Conservation (phyloP, 2,329 filamentous ascomycete genomes). For the Aspergillus costaricaensis region DNA sequence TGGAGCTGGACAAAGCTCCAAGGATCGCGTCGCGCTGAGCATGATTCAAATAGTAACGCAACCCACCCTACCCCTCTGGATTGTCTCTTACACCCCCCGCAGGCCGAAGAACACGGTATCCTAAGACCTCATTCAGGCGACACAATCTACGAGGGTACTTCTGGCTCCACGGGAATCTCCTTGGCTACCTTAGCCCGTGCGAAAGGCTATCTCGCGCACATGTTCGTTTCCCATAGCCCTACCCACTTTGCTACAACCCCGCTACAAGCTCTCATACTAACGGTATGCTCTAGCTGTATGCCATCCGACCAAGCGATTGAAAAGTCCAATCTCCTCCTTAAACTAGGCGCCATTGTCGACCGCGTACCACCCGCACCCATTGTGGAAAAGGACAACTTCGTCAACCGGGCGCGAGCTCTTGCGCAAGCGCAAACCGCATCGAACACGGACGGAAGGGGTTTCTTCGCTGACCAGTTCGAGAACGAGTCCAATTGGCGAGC, state of each 20-base stretch:
- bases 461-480: conserved; percentile 97
- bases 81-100: conserved; percentile 21
- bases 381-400: conserved; percentile 89
- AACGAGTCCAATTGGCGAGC: conserved; percentile 84
- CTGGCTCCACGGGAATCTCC: conserved; percentile 94
- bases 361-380: conserved; percentile 89
- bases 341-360: conserved; percentile 90
- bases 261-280: conserved; percentile 14
- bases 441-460: conserved; percentile 64
- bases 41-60: conserved; percentile 70
- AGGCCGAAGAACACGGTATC: conserved; percentile 76
- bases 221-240: conserved; percentile 51
- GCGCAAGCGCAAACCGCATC: conserved; percentile 69
- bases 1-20: conserved; percentile 88
- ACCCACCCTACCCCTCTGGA: neutral
- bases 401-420: conserved; percentile 80
- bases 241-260: too few species aligned
- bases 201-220: conserved; percentile 86
- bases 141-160: conserved; percentile 95
- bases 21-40: conserved; percentile 88
- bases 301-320: conserved; percentile 86
- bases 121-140: conserved; percentile 80
- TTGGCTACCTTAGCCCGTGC: conserved; percentile 86
- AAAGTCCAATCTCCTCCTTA: conserved; percentile 84
- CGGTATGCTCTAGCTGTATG: conserved; percentile 66